A percentile compares a stretch with the other conserved stretches of the same genome.
These are phyloP conservation scores for Boletus holoroseus DNA, from an alignment of 1,284 basidiomycete genomes.

Conservation along the genomic window DNA sequence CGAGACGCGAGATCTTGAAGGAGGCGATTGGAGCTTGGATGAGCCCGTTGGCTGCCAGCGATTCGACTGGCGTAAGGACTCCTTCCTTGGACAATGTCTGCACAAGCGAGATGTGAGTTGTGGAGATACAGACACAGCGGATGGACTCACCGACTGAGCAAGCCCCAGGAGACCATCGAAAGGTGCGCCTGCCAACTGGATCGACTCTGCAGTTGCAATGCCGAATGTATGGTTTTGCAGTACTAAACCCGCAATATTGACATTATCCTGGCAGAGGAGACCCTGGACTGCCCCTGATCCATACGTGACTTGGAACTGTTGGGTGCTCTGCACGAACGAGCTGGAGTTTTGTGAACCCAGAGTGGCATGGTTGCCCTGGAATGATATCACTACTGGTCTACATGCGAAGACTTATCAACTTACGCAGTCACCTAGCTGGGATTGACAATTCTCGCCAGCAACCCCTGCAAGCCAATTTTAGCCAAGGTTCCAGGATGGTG, in stretches of 20 bases:
- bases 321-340: slow-evolving; percentile 53
- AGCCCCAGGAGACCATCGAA: slow-evolving; percentile 87
- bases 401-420: slow-evolving; percentile 3
- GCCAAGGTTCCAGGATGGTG: neutral
- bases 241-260: slow-evolving; percentile 62
- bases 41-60: slow-evolving; percentile 55
- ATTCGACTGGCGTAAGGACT: slow-evolving; percentile 68
- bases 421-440: slow-evolving; percentile 26
- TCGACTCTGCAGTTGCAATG: slow-evolving; percentile 57
- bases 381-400: slow-evolving; percentile 8
- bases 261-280: slow-evolving; percentile 59
- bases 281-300: slow-evolving; percentile 72
- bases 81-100: slow-evolving; percentile 62
- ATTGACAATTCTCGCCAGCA: slow-evolving; percentile 28
- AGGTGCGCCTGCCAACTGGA: slow-evolving; percentile 56
- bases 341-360: slow-evolving; percentile 64
- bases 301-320: slow-evolving; percentile 67
- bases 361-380: slow-evolving; percentile 60
- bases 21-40: slow-evolving; percentile 70
- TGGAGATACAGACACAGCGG: neutral
- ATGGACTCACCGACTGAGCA: slow-evolving; percentile 56
- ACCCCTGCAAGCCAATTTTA: slow-evolving; percentile 21
- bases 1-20: slow-evolving; percentile 74
- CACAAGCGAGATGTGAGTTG: neutral
- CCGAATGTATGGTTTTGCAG: slow-evolving; percentile 69